Evolutionary conservation across 352 stramenopile genomes (phyloP).

Genomic region (Pythium vanterpoolii): DNA sequence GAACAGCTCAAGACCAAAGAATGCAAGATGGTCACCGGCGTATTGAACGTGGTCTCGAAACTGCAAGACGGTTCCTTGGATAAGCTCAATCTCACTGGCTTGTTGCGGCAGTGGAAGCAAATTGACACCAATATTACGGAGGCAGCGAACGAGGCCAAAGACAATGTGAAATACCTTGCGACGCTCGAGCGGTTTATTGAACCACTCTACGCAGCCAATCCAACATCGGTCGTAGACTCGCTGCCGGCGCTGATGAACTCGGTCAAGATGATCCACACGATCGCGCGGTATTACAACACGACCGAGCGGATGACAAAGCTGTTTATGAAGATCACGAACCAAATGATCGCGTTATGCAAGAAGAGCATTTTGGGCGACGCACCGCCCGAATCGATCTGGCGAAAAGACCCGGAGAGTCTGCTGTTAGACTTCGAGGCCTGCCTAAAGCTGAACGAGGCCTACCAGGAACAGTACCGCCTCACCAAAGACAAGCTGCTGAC

Average conservation of each 20-base stretch:
- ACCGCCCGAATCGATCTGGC: slow-evolving; percentile 91
- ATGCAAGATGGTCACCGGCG: slow-evolving; percentile 83
- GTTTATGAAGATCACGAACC: slow-evolving; percentile 98
- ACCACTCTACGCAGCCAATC: slow-evolving; percentile 90
- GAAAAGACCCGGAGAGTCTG: slow-evolving; percentile 93
- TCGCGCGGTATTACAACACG: slow-evolving; percentile 98
- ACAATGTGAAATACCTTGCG: slow-evolving; percentile 99
- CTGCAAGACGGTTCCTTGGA: slow-evolving; percentile 60
- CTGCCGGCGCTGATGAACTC: slow-evolving; percentile 98
- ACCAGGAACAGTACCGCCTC: slow-evolving; percentile 97
- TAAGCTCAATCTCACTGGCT: slow-evolving; percentile 51
- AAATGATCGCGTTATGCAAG: slow-evolving; percentile 99
- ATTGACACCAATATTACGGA: slow-evolving; percentile 98
- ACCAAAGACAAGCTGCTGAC: slow-evolving; percentile 97
- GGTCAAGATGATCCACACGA: slow-evolving; percentile 99
- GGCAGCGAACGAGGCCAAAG: slow-evolving; percentile 97
- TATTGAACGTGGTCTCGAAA: slow-evolving; percentile 83
- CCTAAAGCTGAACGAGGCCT: slow-evolving; percentile 97
- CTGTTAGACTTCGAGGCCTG: slow-evolving; percentile 94
- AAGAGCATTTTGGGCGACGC: slow-evolving; percentile 89
- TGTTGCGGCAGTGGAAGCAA: slow-evolving; percentile 95
- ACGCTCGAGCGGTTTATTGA: slow-evolving; percentile 97
- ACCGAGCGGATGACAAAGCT: slow-evolving; percentile 96
- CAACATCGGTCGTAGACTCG: slow-evolving; percentile 97
- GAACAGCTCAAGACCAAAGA: slow-evolving; percentile 89